Conservation (phyloP, 495 filamentous ascomycete species). For the Penicillium salamii region DNA sequence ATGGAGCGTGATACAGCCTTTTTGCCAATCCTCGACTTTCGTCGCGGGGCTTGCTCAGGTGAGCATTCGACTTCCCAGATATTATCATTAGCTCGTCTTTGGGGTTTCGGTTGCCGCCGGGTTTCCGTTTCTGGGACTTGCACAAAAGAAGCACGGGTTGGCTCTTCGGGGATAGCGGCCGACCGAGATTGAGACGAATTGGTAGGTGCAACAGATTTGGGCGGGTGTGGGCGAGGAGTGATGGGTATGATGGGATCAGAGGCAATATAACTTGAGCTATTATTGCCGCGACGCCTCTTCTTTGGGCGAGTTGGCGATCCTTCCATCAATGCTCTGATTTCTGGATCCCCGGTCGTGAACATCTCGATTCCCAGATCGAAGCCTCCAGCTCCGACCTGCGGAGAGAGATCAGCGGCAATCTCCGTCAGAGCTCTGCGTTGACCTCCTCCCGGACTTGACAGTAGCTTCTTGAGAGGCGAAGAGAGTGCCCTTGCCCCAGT, state of each 20-base stretch:
- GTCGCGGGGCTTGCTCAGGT: slow-evolving; percentile 27
- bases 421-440: slow-evolving; percentile 44
- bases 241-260: slow-evolving; percentile 33
- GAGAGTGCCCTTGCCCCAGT: slow-evolving; percentile 22
- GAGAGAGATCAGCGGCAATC: slow-evolving; percentile 45
- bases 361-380: slow-evolving; percentile 44
- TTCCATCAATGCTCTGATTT: slow-evolving; percentile 37
- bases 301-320: slow-evolving; percentile 36
- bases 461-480: slow-evolving; percentile 35
- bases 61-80: slow-evolving; percentile 40
- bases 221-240: slow-evolving; percentile 26
- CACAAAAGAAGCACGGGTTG: slow-evolving; percentile 8
- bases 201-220: slow-evolving; percentile 16
- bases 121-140: slow-evolving; percentile 13
- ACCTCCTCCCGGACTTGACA: slow-evolving; percentile 42
- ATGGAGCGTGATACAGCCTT: slow-evolving; percentile 6
- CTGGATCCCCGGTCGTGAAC: slow-evolving; percentile 41
- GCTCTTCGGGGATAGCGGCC: slow-evolving; percentile 7
- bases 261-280: slow-evolving; percentile 28
- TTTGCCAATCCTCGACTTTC: slow-evolving; percentile 20
- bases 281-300: slow-evolving; percentile 39
- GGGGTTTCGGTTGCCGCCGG: slow-evolving; percentile 20
- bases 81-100: slow-evolving; percentile 25
- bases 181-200: neutral
- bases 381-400: slow-evolving; percentile 28